These are phyloP conservation scores for Gloeostereum incarnatum DNA, from an alignment of 768 basidiomycete species.

Conservation along the genomic window DNA sequence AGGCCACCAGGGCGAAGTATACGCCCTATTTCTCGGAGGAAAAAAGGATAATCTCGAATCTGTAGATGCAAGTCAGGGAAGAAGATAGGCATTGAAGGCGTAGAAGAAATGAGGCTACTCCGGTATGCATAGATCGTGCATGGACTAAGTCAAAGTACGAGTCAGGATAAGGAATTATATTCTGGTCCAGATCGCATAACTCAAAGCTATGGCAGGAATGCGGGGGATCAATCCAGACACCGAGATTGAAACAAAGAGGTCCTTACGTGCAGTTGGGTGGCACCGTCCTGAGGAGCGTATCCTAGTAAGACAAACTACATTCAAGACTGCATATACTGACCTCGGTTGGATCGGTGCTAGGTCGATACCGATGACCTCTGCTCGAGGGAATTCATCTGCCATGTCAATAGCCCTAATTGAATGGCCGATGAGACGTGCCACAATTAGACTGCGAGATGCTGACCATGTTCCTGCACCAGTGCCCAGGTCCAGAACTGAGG, in stretches of 20 bases:
- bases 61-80: constrained; percentile 15
- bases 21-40: constrained; percentile 53
- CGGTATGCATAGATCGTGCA: constrained; percentile 59
- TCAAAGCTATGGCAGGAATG: constrained; percentile 41
- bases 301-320: constrained; percentile 6
- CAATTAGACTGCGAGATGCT: constrained; percentile 11
- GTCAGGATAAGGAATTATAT: constrained; percentile 53
- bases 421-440: constrained; percentile 1
- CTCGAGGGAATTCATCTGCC: constrained; percentile 62
- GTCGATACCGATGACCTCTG: constrained; percentile 62
- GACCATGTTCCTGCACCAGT: constrained; percentile 61
- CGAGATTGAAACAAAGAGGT: constrained; percentile 3
- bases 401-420: constrained; percentile 56
- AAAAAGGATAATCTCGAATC: constrained; percentile 54
- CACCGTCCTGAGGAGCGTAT: constrained; percentile 33
- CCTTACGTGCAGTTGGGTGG: constrained; percentile 70
- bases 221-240: constrained; percentile 6
- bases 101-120: constrained; percentile 31
- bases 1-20: constrained; percentile 65
- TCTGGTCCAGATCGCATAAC: constrained; percentile 56
- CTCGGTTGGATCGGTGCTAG: constrained; percentile 66
- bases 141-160: constrained; percentile 61
- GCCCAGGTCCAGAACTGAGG: constrained; percentile 54
- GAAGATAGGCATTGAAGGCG: constrained; percentile 1
- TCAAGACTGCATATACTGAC: constrained; percentile 22